phyloP scores from a whole-genome alignment of 129 eudicot genomes.

The Flaveria linearis region DNA sequence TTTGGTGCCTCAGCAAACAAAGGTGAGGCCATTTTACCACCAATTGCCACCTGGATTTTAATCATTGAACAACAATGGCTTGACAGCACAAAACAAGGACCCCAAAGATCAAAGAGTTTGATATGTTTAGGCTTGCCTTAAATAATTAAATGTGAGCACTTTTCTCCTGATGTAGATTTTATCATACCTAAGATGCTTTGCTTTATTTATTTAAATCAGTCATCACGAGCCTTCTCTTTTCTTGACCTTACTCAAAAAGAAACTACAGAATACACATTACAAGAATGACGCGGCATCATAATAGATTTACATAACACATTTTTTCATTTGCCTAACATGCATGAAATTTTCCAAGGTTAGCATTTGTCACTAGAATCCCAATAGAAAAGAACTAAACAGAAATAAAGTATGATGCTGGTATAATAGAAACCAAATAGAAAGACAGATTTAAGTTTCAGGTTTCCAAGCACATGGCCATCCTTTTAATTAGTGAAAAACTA shows the following conservation, averaged over 20 bases:
- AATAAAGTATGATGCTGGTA: neutral
- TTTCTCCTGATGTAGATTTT: neutral
- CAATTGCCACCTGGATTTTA: neutral
- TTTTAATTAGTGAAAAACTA: conserved; percentile 10
- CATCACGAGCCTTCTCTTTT: neutral
- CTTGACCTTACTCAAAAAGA: neutral
- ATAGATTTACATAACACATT: neutral
- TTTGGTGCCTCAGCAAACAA: neutral
- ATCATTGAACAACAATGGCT: conserved; percentile 2
- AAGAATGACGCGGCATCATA: neutral
- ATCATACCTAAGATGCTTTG: neutral
- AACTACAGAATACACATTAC: neutral
- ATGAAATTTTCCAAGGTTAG: conserved; percentile 12
- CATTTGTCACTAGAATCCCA: neutral
- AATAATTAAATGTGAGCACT: neutral
- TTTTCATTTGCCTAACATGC: neutral
- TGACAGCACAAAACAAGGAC: neutral
- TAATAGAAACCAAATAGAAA: neutral
- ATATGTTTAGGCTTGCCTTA: neutral
- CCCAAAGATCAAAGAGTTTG: neutral
- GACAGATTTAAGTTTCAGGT: neutral
- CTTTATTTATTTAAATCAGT: neutral
- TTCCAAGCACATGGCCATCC: conserved; percentile 22
- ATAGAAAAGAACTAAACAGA: neutral
- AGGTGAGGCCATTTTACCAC: neutral